phyloP scores from a whole-genome alignment of 164 flowering plant species.

The Malania oleifera region DNA sequence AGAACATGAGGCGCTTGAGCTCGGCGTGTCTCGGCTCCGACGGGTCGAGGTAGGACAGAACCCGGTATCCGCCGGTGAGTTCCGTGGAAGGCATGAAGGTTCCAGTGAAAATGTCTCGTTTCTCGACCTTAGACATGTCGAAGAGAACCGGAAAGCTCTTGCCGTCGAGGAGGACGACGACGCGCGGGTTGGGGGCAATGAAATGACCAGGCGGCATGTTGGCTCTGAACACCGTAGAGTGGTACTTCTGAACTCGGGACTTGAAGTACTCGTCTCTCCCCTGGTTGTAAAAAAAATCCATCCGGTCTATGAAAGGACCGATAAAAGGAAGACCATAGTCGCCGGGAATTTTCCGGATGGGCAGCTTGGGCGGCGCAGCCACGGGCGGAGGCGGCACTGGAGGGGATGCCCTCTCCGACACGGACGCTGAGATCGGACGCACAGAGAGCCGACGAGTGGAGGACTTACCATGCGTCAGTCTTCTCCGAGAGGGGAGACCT shows the following conservation, averaged over 20 bases:
- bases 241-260: conserved; percentile 43
- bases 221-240: conserved; percentile 68
- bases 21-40: conserved; percentile 68
- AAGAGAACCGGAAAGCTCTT: conserved; percentile 75
- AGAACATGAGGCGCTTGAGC: conserved; percentile 61
- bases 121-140: conserved; percentile 70
- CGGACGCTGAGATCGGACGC: conserved; percentile 27
- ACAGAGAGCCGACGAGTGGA: background rate
- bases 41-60: conserved; percentile 76
- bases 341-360: conserved; percentile 57
- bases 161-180: conserved; percentile 67
- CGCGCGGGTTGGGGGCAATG: conserved; percentile 49
- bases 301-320: conserved; percentile 63
- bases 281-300: conserved; percentile 61
- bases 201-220: conserved; percentile 89
- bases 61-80: conserved; percentile 80
- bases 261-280: conserved; percentile 65
- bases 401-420: conserved; percentile 24
- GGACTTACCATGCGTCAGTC: background rate
- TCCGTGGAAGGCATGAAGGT: conserved; percentile 73
- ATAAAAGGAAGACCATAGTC: conserved; percentile 61
- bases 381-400: conserved; percentile 3
- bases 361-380: conserved; percentile 25
- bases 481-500: conserved; percentile 7
- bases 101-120: conserved; percentile 70